Evolutionary conservation across 805 yeast species (phyloP).

Genomic region (Sugiyamaella floridensis): DNA sequence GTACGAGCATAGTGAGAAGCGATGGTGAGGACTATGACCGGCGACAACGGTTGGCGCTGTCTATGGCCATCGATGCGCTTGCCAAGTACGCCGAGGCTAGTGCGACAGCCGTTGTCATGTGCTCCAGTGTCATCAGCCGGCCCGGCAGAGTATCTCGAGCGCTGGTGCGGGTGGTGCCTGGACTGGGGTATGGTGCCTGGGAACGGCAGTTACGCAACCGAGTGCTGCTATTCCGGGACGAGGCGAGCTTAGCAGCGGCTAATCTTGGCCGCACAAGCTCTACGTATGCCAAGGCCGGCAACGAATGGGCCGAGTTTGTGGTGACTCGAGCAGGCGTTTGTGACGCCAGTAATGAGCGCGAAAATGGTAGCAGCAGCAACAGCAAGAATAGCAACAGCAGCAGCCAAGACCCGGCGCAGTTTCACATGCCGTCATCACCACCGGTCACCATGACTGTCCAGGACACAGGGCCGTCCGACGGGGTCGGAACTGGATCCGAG

Average conservation of each 20-base stretch:
- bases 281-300: not conserved
- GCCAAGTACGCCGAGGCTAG: not conserved
- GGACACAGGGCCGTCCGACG: too few species aligned
- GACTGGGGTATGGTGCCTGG: constrained; percentile 11
- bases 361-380: not conserved
- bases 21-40: not conserved
- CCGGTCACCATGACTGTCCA: too few species aligned
- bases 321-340: not conserved
- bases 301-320: not conserved
- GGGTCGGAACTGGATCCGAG: too few species aligned
- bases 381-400: not conserved
- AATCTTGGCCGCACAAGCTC: not conserved
- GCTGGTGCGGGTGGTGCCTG: constrained; percentile 5
- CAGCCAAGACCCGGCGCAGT: not conserved
- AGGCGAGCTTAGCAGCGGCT: not conserved
- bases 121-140: constrained; percentile 6
- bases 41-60: not conserved
- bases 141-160: not conserved
- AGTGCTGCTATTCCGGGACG: constrained; percentile 5
- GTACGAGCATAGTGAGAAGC: not conserved
- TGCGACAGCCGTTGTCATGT: constrained; percentile 2
- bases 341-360: not conserved
- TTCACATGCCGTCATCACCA: not conserved
- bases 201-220: constrained; percentile 4
- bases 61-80: not conserved